These are phyloP conservation scores for Phallus indusiatus DNA, from an alignment of 768 basidiomycete genomes.

Conservation along the genomic window DNA sequence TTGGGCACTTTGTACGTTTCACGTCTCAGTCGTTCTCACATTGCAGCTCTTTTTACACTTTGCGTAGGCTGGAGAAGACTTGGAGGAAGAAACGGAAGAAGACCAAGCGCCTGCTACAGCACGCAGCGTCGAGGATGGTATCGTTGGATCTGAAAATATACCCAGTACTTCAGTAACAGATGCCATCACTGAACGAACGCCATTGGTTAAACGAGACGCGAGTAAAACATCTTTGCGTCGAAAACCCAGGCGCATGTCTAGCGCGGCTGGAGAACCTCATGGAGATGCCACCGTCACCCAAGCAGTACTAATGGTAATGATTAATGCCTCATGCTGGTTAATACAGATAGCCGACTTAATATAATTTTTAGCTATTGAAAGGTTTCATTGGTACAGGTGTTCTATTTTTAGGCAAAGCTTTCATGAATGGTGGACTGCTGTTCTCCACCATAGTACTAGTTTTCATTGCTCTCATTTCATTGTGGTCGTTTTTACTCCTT, in stretches of 20 bases:
- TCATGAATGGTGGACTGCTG: conserved; percentile 89
- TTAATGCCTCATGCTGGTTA: not conserved
- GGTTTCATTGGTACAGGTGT: conserved; percentile 95
- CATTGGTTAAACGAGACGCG: conserved; percentile 16
- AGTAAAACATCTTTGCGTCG: conserved; percentile 31
- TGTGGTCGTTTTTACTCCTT: conserved; percentile 90
- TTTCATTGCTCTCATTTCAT: conserved; percentile 74
- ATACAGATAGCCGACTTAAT: no score
- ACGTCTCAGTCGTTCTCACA: not conserved
- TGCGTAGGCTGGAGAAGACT: conserved; percentile 76
- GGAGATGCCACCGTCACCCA: conserved; percentile 89
- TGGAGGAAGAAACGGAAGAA: conserved; percentile 63
- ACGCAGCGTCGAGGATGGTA: conserved; percentile 3
- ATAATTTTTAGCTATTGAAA: conserved; percentile 60
- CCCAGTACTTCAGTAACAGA: conserved; percentile 10
- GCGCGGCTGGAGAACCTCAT: conserved; percentile 47
- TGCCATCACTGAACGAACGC: conserved; percentile 18
- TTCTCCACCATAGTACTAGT: conserved; percentile 76
- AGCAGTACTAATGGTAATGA: conserved; percentile 82
- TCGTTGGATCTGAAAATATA: not conserved
- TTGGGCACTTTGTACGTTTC: conserved; percentile 85
- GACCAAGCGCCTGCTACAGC: conserved; percentile 26
- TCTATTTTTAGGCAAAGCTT: conserved; percentile 94
- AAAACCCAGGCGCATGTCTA: conserved; percentile 18
- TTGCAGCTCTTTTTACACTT: not conserved